Evolutionary conservation across 345 rosid species (phyloP).

Genomic region (Salix purpurea): DNA sequence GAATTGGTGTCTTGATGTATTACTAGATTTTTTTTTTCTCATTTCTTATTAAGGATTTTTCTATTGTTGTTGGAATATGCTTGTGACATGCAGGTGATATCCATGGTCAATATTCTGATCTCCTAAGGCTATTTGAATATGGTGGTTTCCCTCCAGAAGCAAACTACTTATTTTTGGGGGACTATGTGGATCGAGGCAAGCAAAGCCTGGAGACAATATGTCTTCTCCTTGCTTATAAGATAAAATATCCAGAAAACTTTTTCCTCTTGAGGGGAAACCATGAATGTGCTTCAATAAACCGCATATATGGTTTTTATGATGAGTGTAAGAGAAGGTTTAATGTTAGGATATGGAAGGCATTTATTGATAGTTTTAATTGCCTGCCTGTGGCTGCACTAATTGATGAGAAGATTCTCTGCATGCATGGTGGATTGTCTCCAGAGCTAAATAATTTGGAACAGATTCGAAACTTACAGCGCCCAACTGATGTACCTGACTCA

Average conservation of each 20-base stretch:
- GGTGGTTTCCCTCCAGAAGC: conserved; percentile 79
- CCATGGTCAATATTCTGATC: conserved; percentile 85
- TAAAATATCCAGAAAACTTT: conserved; percentile 72
- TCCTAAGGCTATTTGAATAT: conserved; percentile 76
- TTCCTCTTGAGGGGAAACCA: conserved; percentile 89
- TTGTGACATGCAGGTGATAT: conserved; percentile 61
- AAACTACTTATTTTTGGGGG: conserved; percentile 77
- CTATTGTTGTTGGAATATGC: conserved; percentile 9
- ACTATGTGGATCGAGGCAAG: conserved; percentile 85
- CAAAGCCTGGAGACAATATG: conserved; percentile 91
- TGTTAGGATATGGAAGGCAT: conserved; percentile 68
- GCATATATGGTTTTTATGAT: conserved; percentile 80
- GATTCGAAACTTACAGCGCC: conserved; percentile 61
- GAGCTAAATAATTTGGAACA: conserved; percentile 58
- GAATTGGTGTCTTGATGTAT: not conserved
- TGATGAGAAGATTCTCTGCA: conserved; percentile 84
- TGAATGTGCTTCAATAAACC: conserved; percentile 80
- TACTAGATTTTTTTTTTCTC: not conserved
- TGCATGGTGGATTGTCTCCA: conserved; percentile 94
- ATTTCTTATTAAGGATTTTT: not conserved
- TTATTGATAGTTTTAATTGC: conserved; percentile 84
- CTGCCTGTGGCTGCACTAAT: conserved; percentile 80
- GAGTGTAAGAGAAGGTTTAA: conserved; percentile 82
- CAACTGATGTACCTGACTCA: conserved; percentile 70
- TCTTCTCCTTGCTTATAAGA: conserved; percentile 79